Evolutionary conservation across 441 rosid genomes (phyloP).

Genomic region (Pelargonium cotyledonis): DNA sequence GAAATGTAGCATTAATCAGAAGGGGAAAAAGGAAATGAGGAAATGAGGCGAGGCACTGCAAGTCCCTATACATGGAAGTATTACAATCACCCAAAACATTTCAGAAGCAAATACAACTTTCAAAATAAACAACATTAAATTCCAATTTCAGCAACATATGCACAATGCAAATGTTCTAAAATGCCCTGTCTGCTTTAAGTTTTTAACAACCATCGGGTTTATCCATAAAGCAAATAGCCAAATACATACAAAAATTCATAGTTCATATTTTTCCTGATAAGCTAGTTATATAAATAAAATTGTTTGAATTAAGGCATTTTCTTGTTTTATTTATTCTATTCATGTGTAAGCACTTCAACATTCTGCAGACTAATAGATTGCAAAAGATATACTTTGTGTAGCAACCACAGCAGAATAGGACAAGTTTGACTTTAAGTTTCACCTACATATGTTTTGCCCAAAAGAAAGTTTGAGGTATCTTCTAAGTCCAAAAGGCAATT

Average conservation of each 20-base stretch:
- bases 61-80: neutral
- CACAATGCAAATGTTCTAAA: neutral
- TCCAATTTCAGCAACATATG: neutral
- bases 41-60: neutral
- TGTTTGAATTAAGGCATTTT: neutral
- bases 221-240: neutral
- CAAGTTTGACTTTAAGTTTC: no score
- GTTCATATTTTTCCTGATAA: neutral
- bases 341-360: neutral
- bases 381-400: no score
- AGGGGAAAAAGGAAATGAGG: neutral
- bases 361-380: neutral
- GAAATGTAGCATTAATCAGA: neutral
- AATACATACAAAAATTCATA: neutral
- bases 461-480: no score
- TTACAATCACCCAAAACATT: neutral
- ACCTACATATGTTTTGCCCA: no score
- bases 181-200: neutral
- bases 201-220: no score
- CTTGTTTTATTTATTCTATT: no score
- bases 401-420: no score
- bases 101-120: constrained; percentile 1
- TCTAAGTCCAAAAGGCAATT: neutral
- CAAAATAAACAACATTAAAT: neutral
- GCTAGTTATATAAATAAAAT: neutral